Evolutionary conservation across 345 rosid genomes (phyloP), one percentile per base, ranked within the genome.

Genomic region (Lepidium africanum): DNA sequence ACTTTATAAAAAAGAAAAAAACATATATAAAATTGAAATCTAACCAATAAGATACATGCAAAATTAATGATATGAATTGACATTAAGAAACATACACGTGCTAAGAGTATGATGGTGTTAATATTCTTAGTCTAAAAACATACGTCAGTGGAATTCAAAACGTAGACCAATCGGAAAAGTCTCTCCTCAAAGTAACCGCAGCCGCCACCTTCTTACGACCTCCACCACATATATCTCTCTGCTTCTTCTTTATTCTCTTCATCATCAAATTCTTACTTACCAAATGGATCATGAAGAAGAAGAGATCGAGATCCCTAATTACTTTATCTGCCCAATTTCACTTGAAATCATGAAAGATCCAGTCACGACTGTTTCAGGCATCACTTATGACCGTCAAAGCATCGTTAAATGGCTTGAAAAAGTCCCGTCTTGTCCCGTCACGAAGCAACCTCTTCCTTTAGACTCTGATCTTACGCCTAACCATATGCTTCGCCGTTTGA

Each of bases 341-440:
- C 82, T 92, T 5, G 87, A 87, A 42, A 83, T 92, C 73, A 92
- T 92, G 98, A 84, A 54, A 71, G 98, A 92, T 69, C 98, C 98
- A 0, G 96, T 92, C 9, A 92, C 87, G 0, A 65, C 83, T 37
- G 63, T 79, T 46, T 81, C 98, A 6, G 96, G 96, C 43, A 92
- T 92, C 66, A 86, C 98, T 13, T 92, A 92, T 63, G 98, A 92
- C 58, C 85, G 98, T 8, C 80, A 78, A 33, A 82, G 83, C 86
- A 92, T 89, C 23, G 92, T 89, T 41, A 82, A 81, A 3, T 89
- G 98, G 98, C 79, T 92, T 6, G 15, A 62, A 14, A 67, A 68
- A 32, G 73, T 61, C 60, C 73, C 63, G 0, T 54, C 62, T 39
- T 92, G 98, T 70, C 92, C 96, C 0, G 82, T 87, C 63, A 87